Conservation (phyloP, 495 filamentous ascomycete species). For the Cercophora newfieldiana region DNA sequence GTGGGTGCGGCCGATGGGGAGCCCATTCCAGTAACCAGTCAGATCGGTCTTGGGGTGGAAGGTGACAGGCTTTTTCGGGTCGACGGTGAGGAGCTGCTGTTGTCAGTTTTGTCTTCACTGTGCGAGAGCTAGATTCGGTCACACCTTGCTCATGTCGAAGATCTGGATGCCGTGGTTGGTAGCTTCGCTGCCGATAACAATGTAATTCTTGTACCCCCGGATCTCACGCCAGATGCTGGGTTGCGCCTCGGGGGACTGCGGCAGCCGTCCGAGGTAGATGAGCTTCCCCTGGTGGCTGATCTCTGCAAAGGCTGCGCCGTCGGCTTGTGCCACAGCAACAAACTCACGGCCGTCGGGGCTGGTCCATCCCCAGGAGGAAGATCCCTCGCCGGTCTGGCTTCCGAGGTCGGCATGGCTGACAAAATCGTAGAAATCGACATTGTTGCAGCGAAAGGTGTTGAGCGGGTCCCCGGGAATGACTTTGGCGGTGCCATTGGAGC, state of each 20-base stretch:
- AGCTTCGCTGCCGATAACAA: constrained; percentile 52
- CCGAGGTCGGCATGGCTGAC: constrained; percentile 52
- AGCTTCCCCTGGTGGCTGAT: constrained; percentile 51
- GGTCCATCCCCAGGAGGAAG: constrained; percentile 58
- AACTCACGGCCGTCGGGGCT: constrained; percentile 58
- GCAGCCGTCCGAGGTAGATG: constrained; percentile 56
- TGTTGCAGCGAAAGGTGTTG: constrained; percentile 54
- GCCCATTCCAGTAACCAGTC: constrained; percentile 34
- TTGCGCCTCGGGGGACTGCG: constrained; percentile 42
- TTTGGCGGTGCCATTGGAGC: constrained; percentile 49
- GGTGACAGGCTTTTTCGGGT: constrained; percentile 29
- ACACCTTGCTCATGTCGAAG: constrained; percentile 49
- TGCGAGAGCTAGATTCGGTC: neutral
- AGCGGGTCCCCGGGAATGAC: constrained; percentile 42
- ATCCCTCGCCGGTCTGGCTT: constrained; percentile 40
- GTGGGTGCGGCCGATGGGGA: constrained; percentile 46
- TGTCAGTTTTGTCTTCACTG: neutral
- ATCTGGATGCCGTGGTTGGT: constrained; percentile 50
- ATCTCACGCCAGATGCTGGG: constrained; percentile 54
- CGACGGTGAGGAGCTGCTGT: constrained; percentile 25
- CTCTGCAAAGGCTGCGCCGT: constrained; percentile 59
- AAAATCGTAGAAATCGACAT: constrained; percentile 57
- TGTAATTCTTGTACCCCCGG: constrained; percentile 44
- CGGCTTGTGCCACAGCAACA: constrained; percentile 56
- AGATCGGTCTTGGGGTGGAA: constrained; percentile 37